Evolutionary conservation across 495 filamentous ascomycete species (phyloP), one percentile per base, ranked within the genome.

Genomic region (Venustampulla echinocandica): DNA sequence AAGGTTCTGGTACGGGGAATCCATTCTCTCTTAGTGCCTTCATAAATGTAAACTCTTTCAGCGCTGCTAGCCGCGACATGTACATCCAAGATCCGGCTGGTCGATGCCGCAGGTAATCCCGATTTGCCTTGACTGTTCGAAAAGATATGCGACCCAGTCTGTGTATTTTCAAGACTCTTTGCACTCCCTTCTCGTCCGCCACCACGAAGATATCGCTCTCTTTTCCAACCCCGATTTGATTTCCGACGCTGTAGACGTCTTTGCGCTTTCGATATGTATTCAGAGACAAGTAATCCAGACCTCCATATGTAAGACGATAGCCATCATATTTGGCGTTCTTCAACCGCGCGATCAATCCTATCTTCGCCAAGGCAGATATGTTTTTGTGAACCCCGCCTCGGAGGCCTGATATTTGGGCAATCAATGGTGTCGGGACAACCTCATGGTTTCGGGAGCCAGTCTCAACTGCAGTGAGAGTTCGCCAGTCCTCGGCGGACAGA

Each of bases 251-350:
- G 75, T 94, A 96, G 34, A 96, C 75, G 53, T 69, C 73, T 43
- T 79, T 77, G 47, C 79, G 71, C 57, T 83, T 84, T 15, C 87
- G 80, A 66, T 95, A 84, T 6, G 88, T 80, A 61, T 97, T 82
- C 43, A 99, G 75, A 9, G 92, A 87, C 13, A 97, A 80, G 64
- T 99, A 99, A 69, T 99, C 92, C 30, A 96, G 80, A 2, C 92
- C 92, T 53, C 92, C 92, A 65, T 97, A 97, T 18, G 90, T 93
- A 18, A 99, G 80, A 37, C 92, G 82, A 70, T 99, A 99, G 43
- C 92, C 92, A 62, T 99, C 92, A 64, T 99, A 97, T 65, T 87
- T 90, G 37, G 90, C 85, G 66, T 97, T 95, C 68, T 95, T 94
- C 51, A 93, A 78, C 54, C 84, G 84, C 13, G 84, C 89, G 53